Conservation (phyloP, 2,329 filamentous ascomycete species). For the Cadophora malorum region DNA sequence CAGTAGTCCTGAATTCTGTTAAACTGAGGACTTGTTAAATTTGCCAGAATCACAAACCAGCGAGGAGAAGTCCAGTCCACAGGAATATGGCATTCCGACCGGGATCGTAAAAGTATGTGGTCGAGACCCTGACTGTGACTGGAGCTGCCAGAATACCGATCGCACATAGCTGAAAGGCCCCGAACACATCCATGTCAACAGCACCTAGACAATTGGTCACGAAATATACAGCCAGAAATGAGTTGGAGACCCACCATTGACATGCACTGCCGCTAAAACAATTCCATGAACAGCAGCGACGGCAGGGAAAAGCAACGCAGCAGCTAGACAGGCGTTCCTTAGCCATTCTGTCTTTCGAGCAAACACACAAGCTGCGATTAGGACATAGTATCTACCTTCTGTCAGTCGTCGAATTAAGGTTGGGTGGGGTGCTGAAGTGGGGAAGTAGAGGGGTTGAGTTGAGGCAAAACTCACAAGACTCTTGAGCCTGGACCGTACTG, state of each 20-base stretch:
- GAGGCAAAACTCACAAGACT: constrained; percentile 52
- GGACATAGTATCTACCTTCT: constrained; percentile 62
- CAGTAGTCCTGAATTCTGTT: constrained; percentile 54
- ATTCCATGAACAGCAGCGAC: constrained; percentile 69
- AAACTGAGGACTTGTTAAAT: background rate
- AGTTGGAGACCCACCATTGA: constrained; percentile 54
- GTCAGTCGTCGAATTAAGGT: constrained; percentile 6
- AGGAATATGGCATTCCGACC: constrained; percentile 71
- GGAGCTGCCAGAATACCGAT: constrained; percentile 71
- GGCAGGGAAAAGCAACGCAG: constrained; percentile 66
- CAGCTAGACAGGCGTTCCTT: constrained; percentile 66
- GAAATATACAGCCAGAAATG: background rate
- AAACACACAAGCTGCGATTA: constrained; percentile 67
- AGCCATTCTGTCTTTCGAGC: constrained; percentile 68
- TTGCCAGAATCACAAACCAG: background rate
- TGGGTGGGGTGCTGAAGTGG: constrained; percentile 8
- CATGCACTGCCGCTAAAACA: constrained; percentile 63
- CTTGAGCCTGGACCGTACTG: constrained; percentile 63
- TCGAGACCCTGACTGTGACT: constrained; percentile 64
- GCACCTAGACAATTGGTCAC: constrained; percentile 52
- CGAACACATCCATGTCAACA: constrained; percentile 72
- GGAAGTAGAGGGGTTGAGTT: constrained; percentile 10
- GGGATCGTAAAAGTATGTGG: constrained; percentile 68
- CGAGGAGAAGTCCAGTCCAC: constrained; percentile 66
- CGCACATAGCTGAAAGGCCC: constrained; percentile 70